These are phyloP conservation scores for Coemansia sp. DNA, from an alignment of 192 early-diverging fungal species.

Conservation along the genomic window DNA sequence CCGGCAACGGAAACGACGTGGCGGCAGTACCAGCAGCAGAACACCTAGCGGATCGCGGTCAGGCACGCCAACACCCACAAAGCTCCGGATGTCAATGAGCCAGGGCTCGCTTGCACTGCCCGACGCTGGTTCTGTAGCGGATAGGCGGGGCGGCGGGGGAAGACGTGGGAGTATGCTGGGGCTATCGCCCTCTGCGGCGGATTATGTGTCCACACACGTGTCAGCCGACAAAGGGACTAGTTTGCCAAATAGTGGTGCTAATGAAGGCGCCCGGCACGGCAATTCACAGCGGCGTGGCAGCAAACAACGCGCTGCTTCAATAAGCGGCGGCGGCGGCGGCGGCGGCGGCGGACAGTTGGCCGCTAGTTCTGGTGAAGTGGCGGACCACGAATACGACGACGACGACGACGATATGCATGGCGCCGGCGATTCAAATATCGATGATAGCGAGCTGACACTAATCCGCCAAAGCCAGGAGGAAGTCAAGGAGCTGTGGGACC, in stretches of 20 bases:
- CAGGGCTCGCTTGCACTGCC: neutral
- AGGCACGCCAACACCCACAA: slow-evolving; percentile 18
- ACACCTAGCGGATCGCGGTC: slow-evolving; percentile 8
- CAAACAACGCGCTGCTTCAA: neutral
- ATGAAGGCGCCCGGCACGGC: neutral
- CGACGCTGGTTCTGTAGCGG: neutral
- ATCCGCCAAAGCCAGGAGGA: slow-evolving; percentile 51
- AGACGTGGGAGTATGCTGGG: neutral
- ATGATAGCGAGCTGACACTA: slow-evolving; percentile 11
- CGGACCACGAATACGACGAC: slow-evolving; percentile 11
- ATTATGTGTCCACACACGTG: neutral
- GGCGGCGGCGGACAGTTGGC: neutral
- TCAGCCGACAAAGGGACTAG: neutral
- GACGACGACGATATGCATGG: slow-evolving; percentile 13
- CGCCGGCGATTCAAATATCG: neutral
- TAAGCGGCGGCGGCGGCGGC: no score
- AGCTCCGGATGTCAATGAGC: slow-evolving; percentile 10
- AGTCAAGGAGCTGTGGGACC: slow-evolving; percentile 36
- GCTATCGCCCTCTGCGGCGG: neutral
- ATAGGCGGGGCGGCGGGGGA: neutral
- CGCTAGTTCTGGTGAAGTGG: neutral
- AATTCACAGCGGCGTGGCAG: neutral
- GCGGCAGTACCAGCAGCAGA: slow-evolving; percentile 9
- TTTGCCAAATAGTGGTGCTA: no score
- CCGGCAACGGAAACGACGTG: slow-evolving; percentile 38